These are phyloP conservation scores for Nannochloropsis salina DNA, from an alignment of 108 stramenopile species.

Conservation along the genomic window DNA sequence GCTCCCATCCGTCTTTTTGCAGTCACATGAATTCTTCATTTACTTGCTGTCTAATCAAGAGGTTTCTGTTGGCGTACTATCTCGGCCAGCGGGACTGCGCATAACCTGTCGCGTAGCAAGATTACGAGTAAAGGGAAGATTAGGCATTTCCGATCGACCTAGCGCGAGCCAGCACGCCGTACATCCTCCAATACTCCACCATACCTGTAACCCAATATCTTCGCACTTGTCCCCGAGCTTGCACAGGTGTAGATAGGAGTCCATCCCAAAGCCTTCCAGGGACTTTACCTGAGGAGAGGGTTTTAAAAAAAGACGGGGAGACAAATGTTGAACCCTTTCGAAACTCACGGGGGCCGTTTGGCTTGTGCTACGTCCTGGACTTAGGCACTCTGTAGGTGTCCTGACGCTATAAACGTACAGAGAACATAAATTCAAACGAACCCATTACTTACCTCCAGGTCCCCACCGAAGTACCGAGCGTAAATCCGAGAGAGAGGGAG, in stretches of 20 bases:
- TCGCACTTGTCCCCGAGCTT: not conserved
- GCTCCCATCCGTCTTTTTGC: no score
- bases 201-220: not conserved
- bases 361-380: no score
- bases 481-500: conserved; percentile 81
- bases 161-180: not conserved
- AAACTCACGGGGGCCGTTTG: no score
- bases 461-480: conserved; percentile 92
- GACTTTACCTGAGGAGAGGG: conserved; percentile 62
- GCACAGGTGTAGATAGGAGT: conserved; percentile 77
- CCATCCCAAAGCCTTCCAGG: conserved; percentile 89
- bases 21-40: no score
- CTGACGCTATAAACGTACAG: no score
- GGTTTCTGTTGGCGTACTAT: not conserved
- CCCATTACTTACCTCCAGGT: conserved; percentile 52
- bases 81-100: not conserved
- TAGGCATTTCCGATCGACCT: not conserved
- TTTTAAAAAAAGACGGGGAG: not conserved
- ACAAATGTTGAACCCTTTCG: not conserved
- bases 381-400: no score
- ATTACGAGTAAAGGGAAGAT: not conserved
- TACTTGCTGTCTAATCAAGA: not conserved
- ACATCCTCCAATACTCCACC: not conserved
- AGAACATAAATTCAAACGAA: not conserved
- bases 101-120: not conserved